Base-by-base conservation (phyloP, 2,329 filamentous ascomycete genomes). In the Botrytis deweyae region DNA sequence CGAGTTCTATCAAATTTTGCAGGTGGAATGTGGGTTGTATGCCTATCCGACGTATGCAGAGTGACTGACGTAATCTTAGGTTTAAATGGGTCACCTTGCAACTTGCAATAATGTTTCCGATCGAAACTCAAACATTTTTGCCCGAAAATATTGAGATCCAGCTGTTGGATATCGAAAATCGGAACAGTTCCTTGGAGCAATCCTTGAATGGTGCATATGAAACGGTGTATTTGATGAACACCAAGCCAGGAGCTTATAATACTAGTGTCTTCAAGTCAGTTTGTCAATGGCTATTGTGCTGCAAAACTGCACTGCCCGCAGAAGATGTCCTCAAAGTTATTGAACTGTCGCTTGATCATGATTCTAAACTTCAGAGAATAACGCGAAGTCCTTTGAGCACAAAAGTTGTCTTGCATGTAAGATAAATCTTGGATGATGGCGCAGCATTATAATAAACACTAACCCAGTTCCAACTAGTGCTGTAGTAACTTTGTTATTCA, bases 101-200 rank as follows among this genome's bases (percentile, higher is more conserved):
- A 6, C 46, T 67, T 25, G 65, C 65, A 52, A 52, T 67, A 8
- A 55, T 67, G 65, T 67, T 55, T 40, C 33, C 46, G 33, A 67
- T 67, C 10, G 65, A 55, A 12, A 52, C 14, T n/a, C 65, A 67
- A 40, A 67, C 65, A 6, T 55, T 67, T 20, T 29, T 55, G 6
- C 46, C 46, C 6, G 33, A 29, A 40, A 55, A 55, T n/a, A 55
- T 55, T 25, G 46, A 67, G 29, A 40, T 67, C 38, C 65, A 55
- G 49, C 33, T 67, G 25, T 49, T 20, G 14, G 14, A 40, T 33
- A 40, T 67, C 10, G 9, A 55, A 29, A 55, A 29, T 40, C 33
- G 46, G 16, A 67, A 16, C 7, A 16, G 12, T 18, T 55, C 33
- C 16, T 55, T 40, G 16, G 33, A 67, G 25, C 46, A 67, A 40